Evolutionary conservation across 495 filamentous ascomycete species (phyloP), one percentile per base, ranked within the genome.

Genomic region (Cercophora newfieldiana): DNA sequence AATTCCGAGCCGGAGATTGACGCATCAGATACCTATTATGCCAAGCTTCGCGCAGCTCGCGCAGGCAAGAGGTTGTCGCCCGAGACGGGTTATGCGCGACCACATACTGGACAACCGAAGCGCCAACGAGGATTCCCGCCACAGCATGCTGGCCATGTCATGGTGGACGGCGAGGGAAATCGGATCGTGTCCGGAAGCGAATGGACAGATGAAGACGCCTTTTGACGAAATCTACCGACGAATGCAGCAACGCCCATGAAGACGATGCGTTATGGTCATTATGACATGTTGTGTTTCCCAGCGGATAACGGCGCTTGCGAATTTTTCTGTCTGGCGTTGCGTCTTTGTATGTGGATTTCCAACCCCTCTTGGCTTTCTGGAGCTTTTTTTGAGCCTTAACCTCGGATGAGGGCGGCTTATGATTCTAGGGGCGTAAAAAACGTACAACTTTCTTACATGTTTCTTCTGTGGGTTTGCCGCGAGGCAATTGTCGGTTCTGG

Each of bases 1-100:
- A 86, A 83, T 48, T 89, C 87, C 3, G 92, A 89, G 61, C 89
- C 90, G 0, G 92, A 95, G 68, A 77, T 76, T 31, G 92, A 94
- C 74, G 84, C 86, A 1, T 88, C 85, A 19, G 90, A 93, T 62
- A 82, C 86, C 7, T 93, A 94, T 74, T 93, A 90, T 71, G 88
- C 90, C 65, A 92, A 90, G 72, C 75, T 92, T 61, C 83, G 88
- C 63, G 87, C 88, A 24, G 88, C 89, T 14, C 73, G 77, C 25
- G 63, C 66, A 1, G 72, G 72, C 49, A 79, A 79, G 64, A 70
- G 85, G 66, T 73, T 66, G 59, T 90, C 87, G 73, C 86, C 82
- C 67, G 67, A 68, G 67, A 61, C 72, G 70, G 69, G 71, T 57
- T 65, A 80, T 75, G 70, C 75, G 68, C 59, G 65, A 69, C 47